A percentile compares a stretch with the other conserved stretches of the same genome.
phyloP scores from a whole-genome alignment of 345 rosid genomes.

The Rhodamnia argentea region DNA sequence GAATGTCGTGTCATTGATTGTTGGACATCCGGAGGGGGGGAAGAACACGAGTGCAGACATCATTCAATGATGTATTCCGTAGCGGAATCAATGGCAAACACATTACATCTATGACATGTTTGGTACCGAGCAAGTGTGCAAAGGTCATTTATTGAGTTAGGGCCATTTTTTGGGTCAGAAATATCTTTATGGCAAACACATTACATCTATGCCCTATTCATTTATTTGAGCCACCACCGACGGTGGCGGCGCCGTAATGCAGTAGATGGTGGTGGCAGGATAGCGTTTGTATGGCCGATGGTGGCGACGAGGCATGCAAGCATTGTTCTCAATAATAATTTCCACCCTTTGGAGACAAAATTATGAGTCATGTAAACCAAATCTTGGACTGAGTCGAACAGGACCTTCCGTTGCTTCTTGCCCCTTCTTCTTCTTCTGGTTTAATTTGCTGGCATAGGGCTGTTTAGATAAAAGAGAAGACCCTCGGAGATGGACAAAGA shows the following conservation, averaged over 20 bases:
- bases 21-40: neutral
- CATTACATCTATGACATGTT: neutral
- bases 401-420: too few relatives aligned
- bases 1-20: neutral
- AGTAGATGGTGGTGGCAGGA: neutral
- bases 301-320: neutral
- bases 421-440: too few relatives aligned
- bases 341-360: neutral
- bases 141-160: neutral
- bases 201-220: neutral
- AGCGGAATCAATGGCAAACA: neutral
- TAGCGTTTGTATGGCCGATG: neutral
- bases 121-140: neutral
- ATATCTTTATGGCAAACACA: neutral
- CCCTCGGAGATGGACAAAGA: too few relatives aligned
- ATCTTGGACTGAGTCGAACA: neutral
- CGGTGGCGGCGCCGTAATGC: neutral
- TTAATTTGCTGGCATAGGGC: too few relatives aligned
- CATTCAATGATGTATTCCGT: neutral
- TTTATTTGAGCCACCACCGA: neutral
- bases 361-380: neutral
- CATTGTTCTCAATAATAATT: neutral
- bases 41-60: neutral
- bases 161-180: neutral
- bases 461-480: too few relatives aligned